Evolutionary conservation across 192 early-diverging fungal species (phyloP).

Genomic region (Coemansia sp.): DNA sequence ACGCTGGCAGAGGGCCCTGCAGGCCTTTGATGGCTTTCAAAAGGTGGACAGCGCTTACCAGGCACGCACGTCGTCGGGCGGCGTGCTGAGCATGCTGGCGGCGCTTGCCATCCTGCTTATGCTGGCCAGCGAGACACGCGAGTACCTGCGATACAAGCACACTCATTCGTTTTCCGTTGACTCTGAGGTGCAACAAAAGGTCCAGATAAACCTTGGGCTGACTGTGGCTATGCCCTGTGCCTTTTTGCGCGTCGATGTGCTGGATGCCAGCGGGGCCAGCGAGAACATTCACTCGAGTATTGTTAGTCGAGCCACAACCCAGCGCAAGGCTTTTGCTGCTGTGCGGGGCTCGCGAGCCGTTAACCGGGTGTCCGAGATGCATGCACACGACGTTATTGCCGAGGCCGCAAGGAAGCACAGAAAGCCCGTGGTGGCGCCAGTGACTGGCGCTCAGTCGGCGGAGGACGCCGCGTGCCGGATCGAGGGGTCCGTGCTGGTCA

Average conservation of each 20-base stretch:
- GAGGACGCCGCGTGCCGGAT: constrained; percentile 69
- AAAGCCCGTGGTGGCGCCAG: background rate
- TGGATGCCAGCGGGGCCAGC: constrained; percentile 34
- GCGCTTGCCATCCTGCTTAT: constrained; percentile 63
- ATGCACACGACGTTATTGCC: constrained; percentile 39
- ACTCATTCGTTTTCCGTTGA: constrained; percentile 82
- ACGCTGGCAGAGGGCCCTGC: constrained; percentile 6
- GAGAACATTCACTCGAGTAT: constrained; percentile 13
- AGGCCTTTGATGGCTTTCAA: constrained; percentile 74
- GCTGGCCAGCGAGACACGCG: constrained; percentile 61
- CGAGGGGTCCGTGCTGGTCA: constrained; percentile 65
- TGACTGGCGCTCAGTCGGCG: background rate
- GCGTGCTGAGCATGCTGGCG: constrained; percentile 69
- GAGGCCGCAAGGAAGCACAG: constrained; percentile 7
- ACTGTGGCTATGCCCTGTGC: constrained; percentile 83
- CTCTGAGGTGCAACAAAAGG: constrained; percentile 51
- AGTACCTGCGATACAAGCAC: constrained; percentile 61
- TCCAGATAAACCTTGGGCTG: constrained; percentile 85
- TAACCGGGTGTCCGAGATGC: constrained; percentile 2
- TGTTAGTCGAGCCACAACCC: background rate
- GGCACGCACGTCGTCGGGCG: constrained; percentile 66
- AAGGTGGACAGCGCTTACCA: constrained; percentile 83
- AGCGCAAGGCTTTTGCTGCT: background rate
- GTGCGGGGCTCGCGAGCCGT: background rate
- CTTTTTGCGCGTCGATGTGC: constrained; percentile 36